Conservation (phyloP, 2,329 filamentous ascomycete genomes). For the Trichoderma polysporum region DNA sequence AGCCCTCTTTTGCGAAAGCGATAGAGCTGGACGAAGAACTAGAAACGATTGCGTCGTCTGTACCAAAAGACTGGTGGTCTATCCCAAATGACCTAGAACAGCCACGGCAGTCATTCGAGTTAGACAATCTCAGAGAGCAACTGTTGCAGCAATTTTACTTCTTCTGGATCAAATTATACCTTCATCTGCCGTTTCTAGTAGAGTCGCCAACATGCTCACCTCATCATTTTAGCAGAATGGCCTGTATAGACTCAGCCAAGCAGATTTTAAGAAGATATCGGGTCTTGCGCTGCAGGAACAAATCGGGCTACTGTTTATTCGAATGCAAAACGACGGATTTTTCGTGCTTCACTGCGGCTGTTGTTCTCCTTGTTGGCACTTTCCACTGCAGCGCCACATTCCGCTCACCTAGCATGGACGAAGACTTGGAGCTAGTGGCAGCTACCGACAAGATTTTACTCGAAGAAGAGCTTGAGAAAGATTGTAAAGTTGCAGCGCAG, state of each 20-base stretch:
- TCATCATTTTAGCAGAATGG: constrained; percentile 36
- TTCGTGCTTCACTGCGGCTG: constrained; percentile 45
- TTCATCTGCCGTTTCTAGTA: constrained; percentile 45
- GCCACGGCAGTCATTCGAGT: constrained; percentile 21
- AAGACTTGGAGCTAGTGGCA: constrained; percentile 17
- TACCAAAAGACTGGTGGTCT: constrained; percentile 41
- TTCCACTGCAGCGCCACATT: not conserved
- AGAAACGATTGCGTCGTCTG: constrained; percentile 36
- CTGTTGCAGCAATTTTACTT: constrained; percentile 44
- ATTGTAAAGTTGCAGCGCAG: constrained; percentile 23
- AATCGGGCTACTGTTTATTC: constrained; percentile 35
- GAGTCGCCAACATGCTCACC: constrained; percentile 33
- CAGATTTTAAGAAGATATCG: constrained; percentile 29
- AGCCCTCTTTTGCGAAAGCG: constrained; percentile 36
- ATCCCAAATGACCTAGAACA: constrained; percentile 26
- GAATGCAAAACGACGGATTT: constrained; percentile 49
- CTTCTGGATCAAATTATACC: constrained; percentile 44
- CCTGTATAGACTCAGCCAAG: constrained; percentile 20
- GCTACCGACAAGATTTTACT: constrained; percentile 15
- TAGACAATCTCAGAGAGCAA: constrained; percentile 35
- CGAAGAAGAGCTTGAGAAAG: constrained; percentile 3
- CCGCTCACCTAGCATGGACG: not conserved
- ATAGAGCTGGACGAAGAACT: constrained; percentile 44
- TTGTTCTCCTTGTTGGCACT: constrained; percentile 42
- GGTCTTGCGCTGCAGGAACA: constrained; percentile 34